Base-by-base conservation (phyloP, 768 basidiomycete species). In the Macrolepiota fuliginosa region DNA sequence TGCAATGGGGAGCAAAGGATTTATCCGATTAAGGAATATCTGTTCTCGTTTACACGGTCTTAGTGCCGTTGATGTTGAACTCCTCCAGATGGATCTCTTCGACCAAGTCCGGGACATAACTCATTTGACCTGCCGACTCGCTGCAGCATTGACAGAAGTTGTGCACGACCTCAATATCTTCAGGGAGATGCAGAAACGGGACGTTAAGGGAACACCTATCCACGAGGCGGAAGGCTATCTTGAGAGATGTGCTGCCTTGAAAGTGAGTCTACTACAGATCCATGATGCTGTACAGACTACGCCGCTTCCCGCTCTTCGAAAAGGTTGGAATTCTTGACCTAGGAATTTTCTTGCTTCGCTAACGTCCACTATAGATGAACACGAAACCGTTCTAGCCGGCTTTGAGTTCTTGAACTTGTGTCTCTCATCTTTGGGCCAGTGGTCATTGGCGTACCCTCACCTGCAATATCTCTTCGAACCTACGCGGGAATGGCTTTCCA, bases 141-240 rank as follows among this genome's bases (percentile, higher is more conserved):
- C 56, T 9, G 71, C 72, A 54, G 73, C 79, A 12, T 64, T 82
- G 29, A 70, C 74, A 10, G 81, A 64, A 40, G 27, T 64, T 39
- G 19, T 29, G 4, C 27, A 47, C 15, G 61, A 54, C 25, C 37
- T 64, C 47, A 57, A 36, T 13, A 35, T 58, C n/a, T 58, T 62
- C 60, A 49, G 22, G 9, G 15, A 29, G 3, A 37, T 61, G 24
- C 51, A 58, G 27, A 46, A 54, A 29, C 52, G 17, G 12, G 13
- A 36, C 19, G 2, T 29, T 17, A 61, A 13, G 29, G 42, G 22
- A 7, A 32, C 25, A 5, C 61, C 60, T 2, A 42, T 55, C n/a
- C 7, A 67, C 22, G 70, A 71, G 53, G 67, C 73, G n/a, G 69
- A 64, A 62, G 56, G 42, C 13, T 58, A 73, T 24, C 53, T 64